Conservation (phyloP, 1,284 basidiomycete genomes). For the Puccinia horiana region DNA sequence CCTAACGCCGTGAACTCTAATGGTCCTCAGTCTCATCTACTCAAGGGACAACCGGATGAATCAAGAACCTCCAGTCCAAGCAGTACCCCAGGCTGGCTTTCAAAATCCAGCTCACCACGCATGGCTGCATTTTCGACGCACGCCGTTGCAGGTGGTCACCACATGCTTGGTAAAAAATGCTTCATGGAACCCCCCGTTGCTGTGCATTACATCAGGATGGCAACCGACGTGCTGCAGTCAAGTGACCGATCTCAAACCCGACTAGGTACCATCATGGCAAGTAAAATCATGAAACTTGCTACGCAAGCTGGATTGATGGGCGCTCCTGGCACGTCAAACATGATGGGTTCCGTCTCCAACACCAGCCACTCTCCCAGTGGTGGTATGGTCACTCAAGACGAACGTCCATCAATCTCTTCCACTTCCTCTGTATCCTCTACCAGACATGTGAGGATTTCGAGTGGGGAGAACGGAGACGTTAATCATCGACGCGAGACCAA, state of each 20-base stretch:
- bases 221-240: slow-evolving; percentile 38
- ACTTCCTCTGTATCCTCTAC: slow-evolving; percentile 2
- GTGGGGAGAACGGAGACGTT: background rate
- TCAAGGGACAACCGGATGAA: slow-evolving; percentile 4
- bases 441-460: background rate
- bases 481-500: background rate
- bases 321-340: background rate
- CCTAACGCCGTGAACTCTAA: background rate
- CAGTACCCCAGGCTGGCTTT: slow-evolving; percentile 5
- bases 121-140: background rate
- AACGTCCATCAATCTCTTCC: slow-evolving; percentile 21
- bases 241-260: slow-evolving; percentile 46
- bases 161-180: slow-evolving; percentile 12
- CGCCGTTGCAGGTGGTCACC: background rate
- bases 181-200: slow-evolving; percentile 48
- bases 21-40: background rate
- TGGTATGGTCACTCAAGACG: background rate
- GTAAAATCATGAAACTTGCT: slow-evolving; percentile 38
- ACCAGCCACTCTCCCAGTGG: background rate
- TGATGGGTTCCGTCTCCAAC: background rate
- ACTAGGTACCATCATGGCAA: slow-evolving; percentile 46
- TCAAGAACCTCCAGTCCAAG: slow-evolving; percentile 27
- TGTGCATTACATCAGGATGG: slow-evolving; percentile 48
- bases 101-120: slow-evolving; percentile 22
- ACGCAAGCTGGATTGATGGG: slow-evolving; percentile 43